Evolutionary conservation across 495 filamentous ascomycete genomes (phyloP), one percentile per base, ranked within the genome.

Genomic region (Xylona heveae): DNA sequence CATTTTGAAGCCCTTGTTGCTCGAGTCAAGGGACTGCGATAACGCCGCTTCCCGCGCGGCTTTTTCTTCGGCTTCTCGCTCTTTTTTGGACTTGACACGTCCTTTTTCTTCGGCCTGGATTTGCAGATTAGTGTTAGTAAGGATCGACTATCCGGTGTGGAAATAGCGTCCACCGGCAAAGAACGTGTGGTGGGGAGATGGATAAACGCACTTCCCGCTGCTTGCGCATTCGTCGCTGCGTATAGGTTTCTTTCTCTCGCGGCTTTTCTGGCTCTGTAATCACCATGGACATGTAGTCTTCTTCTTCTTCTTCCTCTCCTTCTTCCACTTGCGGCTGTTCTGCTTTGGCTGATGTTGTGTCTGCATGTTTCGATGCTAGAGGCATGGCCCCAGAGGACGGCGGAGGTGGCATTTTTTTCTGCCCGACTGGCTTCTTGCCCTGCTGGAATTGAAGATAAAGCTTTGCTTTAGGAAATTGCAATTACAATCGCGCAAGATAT

Each of bases 1-100:
- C 82, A 97, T 92, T 36, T 78, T 61, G 34, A 83, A 70, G 2
- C 88, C 88, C 50, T 94, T 97, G 52, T 64, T 75, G 31, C 59
- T 56, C 17, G 45, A 28, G 10, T 53, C 51, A 17, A 93, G 59
- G n/a, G 72, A 74, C 9, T 55, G 72, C 2, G 68, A 57, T 10
- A 92, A 64, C 3, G 74, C 81, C 25, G 60, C 65, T 48, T 95
- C 82, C 26, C 81, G 76, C 16, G 62, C 67, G 23, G 60, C 60
- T 16, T 58, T 64, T 43, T 72, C 78, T 38, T 78, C 67, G 12
- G 65, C 67, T 10, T 68, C 71, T 24, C 69, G 68, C 58, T 95
- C 79, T 30, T 71, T 70, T 57, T 92, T 94, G 33, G 84, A 88
- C 45, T 73, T 78, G 9, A 62, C 51, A 23, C 62, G 68, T 10